Evolutionary conservation across 129 eudicot species (phyloP).

Genomic region (Chrysanthemum seticuspe): DNA sequence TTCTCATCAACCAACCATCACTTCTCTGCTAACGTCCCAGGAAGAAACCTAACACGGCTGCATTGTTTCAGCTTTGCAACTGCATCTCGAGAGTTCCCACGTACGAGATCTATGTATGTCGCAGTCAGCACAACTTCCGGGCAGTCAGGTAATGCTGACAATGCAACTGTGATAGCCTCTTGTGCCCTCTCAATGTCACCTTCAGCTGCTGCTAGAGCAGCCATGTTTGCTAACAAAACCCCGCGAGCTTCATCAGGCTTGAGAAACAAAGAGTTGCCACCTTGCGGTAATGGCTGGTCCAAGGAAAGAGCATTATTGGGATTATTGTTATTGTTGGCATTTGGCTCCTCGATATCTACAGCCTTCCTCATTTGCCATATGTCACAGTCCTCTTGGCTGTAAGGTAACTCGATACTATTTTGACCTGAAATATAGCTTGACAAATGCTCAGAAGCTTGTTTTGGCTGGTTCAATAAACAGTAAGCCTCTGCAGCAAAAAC

Average conservation of each 20-base stretch:
- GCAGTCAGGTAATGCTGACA: conserved; percentile 50
- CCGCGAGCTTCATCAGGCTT: conserved; percentile 87
- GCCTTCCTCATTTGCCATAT: conserved; percentile 49
- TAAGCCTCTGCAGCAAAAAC: conserved; percentile 87
- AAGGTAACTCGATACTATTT: conserved; percentile 51
- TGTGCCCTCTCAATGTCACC: conserved; percentile 80
- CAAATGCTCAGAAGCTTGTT: conserved; percentile 87
- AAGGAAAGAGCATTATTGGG: conserved; percentile 23
- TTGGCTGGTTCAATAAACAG: conserved; percentile 69
- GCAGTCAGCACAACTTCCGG: conserved; percentile 69
- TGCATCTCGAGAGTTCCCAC: conserved; percentile 61
- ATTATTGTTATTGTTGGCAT: conserved; percentile 28
- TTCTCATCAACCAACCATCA: conserved; percentile 26
- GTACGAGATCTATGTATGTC: conserved; percentile 64
- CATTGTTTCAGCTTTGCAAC: conserved; percentile 61
- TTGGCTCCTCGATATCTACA: conserved; percentile 57
- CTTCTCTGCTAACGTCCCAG: conserved; percentile 42
- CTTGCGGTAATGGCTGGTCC: conserved; percentile 40
- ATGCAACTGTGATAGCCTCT: conserved; percentile 48
- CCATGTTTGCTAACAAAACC: conserved; percentile 61
- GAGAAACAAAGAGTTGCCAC: conserved; percentile 24
- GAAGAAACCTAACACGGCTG: conserved; percentile 57
- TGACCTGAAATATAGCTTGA: conserved; percentile 52
- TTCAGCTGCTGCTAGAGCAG: conserved; percentile 60
- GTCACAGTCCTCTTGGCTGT: conserved; percentile 66